A percentile compares a stretch with the other conserved stretches of the same genome.
Conservation (phyloP, 2,329 filamentous ascomycete genomes). For the Curvularia sp. region DNA sequence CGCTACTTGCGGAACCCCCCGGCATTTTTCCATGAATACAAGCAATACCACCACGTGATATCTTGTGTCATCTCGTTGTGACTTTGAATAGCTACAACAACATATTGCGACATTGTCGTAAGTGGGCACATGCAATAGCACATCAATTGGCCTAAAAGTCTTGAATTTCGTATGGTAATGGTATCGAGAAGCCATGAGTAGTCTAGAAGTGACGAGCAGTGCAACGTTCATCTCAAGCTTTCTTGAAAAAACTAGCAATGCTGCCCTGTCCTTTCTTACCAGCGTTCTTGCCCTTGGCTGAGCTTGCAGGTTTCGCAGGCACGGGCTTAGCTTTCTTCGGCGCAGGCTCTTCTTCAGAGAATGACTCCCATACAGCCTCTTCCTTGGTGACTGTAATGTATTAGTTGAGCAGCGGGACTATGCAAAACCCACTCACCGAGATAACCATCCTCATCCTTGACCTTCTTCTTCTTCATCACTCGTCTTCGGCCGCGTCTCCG, state of each 20-base stretch:
- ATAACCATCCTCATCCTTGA: slow-evolving; percentile 88
- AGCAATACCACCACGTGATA: background rate
- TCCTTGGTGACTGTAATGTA: slow-evolving; percentile 76
- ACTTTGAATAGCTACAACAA: background rate
- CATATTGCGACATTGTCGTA: background rate
- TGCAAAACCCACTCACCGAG: slow-evolving; percentile 66
- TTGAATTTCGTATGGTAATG: background rate
- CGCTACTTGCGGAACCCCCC: background rate
- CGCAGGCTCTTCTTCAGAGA: slow-evolving; percentile 84
- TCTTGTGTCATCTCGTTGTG: background rate
- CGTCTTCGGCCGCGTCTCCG: slow-evolving; percentile 78
- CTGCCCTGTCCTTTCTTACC: slow-evolving; percentile 69
- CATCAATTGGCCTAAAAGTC: background rate
- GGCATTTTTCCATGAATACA: background rate
- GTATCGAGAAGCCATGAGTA: background rate
- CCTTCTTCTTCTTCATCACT: slow-evolving; percentile 86
- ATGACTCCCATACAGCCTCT: slow-evolving; percentile 87
- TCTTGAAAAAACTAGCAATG: slow-evolving; percentile 92
- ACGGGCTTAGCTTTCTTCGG: slow-evolving; percentile 62
- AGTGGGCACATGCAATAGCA: background rate
- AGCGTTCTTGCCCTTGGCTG: slow-evolving; percentile 63
- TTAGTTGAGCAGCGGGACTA: slow-evolving; percentile 18
- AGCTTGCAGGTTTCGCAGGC: slow-evolving; percentile 40
- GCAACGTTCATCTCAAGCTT: slow-evolving; percentile 61
- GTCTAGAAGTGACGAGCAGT: background rate